Base-by-base conservation (phyloP, 2,329 filamentous ascomycete genomes). In the Ophiostoma ulmi region DNA sequence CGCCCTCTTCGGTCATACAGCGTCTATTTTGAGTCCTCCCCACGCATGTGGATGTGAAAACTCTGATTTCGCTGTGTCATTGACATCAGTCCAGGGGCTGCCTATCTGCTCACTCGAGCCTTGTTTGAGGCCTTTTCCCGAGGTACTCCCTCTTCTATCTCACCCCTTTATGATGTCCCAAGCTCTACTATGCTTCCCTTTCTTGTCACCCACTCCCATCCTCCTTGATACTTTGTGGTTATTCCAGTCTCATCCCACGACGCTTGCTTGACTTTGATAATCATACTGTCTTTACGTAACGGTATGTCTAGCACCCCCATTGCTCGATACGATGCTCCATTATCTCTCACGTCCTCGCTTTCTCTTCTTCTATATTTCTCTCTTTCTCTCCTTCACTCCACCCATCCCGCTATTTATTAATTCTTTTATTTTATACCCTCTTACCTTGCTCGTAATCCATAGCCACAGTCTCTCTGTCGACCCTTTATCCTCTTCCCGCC, bases 41-140 rank as follows among this genome's bases (percentile, higher is more conserved):
- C 58, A 35, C 58, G 58, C 58, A 22, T 6, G 58, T 35, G 26
- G 58, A 17, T 31, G 13, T 35, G 58, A 63, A 63, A 63, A 63
- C 26, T 63, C 58, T 63, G 11, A 63, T 63, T 20, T 63, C 14
- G 13, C 26, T 35, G 58, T 63, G 58, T 63, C 58, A 63, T 63
- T 26, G 22, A 35, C 26, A 31, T 63, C 26, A 63, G 58, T 63
- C 58, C 20, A 14, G 58, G 52, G 22, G 1, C 44, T 2, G n/a
- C n/a, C 52, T 26, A 26, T 26, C 52, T 58, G n/a, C 58, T 36
- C 58, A 58, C 52, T 26, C n/a, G 52, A 58, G 52, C 52, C 41
- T 20, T 20, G 52, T n/a, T 11, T 10, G 26, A 61, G 26, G 55
- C 13, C 55, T 26, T 35, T 35, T 63, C 5, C 26, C 26, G 26